Evolutionary conservation across 1,284 basidiomycete genomes (phyloP).

Genomic region (Sphagnurus paluster): DNA sequence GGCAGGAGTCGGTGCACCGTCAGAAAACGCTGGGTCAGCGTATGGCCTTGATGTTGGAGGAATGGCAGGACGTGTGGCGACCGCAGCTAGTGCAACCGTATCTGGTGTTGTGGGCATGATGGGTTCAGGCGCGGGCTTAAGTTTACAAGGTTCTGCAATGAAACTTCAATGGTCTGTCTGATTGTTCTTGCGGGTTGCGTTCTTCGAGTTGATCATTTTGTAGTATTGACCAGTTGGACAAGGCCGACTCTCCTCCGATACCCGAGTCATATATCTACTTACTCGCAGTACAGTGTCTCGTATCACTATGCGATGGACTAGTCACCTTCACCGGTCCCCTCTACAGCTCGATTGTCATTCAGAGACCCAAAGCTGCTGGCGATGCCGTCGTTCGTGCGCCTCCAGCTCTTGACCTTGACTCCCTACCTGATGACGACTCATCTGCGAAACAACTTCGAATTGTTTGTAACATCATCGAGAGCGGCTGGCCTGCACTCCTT

Average conservation of each 20-base stretch:
- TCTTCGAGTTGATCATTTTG: constrained; percentile 1
- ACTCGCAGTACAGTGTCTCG: constrained; percentile 85
- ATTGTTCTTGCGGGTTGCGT: not conserved
- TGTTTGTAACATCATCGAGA: constrained; percentile 78
- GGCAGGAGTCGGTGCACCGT: constrained; percentile 69
- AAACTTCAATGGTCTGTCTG: constrained; percentile 81
- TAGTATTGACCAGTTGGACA: constrained; percentile 95
- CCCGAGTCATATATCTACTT: constrained; percentile 94
- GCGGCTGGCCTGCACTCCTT: constrained; percentile 87
- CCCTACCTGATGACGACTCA: constrained; percentile 59
- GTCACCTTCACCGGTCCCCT: constrained; percentile 71
- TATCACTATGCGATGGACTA: constrained; percentile 88
- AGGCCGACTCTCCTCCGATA: constrained; percentile 89
- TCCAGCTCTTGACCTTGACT: constrained; percentile 64
- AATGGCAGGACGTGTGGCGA: constrained; percentile 82
- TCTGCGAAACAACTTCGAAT: constrained; percentile 56
- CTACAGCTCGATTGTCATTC: constrained; percentile 66
- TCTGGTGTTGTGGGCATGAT: constrained; percentile 42
- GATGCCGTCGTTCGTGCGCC: constrained; percentile 72
- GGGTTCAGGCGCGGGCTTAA: constrained; percentile 52
- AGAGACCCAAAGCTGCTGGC: constrained; percentile 64
- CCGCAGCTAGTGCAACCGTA: constrained; percentile 78
- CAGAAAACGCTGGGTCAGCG: constrained; percentile 34
- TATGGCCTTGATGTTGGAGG: constrained; percentile 66
- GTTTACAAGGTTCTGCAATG: constrained; percentile 71